Evolutionary conservation across 1,284 basidiomycete species (phyloP).

Genomic region (Sparassis latifolia): DNA sequence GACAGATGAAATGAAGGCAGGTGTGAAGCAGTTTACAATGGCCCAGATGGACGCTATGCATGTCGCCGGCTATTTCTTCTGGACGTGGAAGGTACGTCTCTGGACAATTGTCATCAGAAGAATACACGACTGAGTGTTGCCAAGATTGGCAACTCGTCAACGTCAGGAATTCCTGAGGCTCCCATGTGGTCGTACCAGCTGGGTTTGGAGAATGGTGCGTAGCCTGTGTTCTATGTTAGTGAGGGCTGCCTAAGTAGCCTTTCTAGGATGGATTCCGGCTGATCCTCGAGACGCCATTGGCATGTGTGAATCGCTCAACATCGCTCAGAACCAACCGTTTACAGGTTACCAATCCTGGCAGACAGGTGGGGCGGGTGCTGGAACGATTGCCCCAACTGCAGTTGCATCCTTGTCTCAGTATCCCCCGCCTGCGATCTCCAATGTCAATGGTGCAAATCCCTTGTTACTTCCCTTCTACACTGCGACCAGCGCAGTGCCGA

Average conservation of each 20-base stretch:
- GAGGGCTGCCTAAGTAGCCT: background rate
- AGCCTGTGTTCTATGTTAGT: background rate
- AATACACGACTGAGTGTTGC: background rate
- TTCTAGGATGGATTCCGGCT: slow-evolving; percentile 68
- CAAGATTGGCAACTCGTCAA: slow-evolving; percentile 42
- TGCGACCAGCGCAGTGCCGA: slow-evolving; percentile 51
- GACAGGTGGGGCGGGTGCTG: slow-evolving; percentile 70
- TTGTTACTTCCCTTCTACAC: slow-evolving; percentile 58
- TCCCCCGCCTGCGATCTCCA: slow-evolving; percentile 48
- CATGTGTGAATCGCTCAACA: slow-evolving; percentile 48
- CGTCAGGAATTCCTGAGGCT: slow-evolving; percentile 31
- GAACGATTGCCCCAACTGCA: slow-evolving; percentile 43
- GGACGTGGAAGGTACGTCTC: slow-evolving; percentile 59
- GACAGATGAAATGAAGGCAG: slow-evolving; percentile 50
- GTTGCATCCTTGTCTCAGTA: slow-evolving; percentile 42
- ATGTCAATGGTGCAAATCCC: slow-evolving; percentile 36
- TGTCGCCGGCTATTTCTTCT: slow-evolving; percentile 52
- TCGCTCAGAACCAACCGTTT: slow-evolving; percentile 39
- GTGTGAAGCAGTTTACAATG: slow-evolving; percentile 48
- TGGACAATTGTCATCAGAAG: background rate
- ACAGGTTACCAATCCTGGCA: slow-evolving; percentile 61
- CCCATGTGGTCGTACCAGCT: slow-evolving; percentile 48
- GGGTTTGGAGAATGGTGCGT: slow-evolving; percentile 41
- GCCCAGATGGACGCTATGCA: slow-evolving; percentile 51
- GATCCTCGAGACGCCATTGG: slow-evolving; percentile 68